Conservation (phyloP, 306 rosid species). For the Vigna nakashimae region DNA sequence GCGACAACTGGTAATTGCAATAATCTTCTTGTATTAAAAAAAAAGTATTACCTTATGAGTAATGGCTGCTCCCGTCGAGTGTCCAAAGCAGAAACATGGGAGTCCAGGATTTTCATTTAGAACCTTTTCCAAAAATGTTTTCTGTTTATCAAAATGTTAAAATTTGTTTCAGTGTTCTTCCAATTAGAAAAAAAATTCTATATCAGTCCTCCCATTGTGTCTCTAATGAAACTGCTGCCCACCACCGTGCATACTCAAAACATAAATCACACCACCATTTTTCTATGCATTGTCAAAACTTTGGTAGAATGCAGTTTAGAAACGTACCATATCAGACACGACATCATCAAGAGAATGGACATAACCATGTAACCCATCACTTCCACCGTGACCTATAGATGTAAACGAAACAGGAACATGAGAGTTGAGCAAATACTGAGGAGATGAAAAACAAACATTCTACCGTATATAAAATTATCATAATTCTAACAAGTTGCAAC, state of each 20-base stretch:
- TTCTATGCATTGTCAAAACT: background rate
- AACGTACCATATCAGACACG: slow-evolving; percentile 76
- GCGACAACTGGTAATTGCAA: background rate
- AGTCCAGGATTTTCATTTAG: slow-evolving; percentile 68
- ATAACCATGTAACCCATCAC: slow-evolving; percentile 86
- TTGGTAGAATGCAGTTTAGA: background rate
- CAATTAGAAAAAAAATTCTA: background rate
- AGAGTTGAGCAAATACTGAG: slow-evolving; percentile 14
- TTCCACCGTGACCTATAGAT: slow-evolving; percentile 85
- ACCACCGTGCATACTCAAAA: background rate
- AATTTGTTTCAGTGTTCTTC: slow-evolving; percentile 14
- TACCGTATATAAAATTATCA: background rate
- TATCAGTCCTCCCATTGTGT: background rate
- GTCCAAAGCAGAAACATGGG: slow-evolving; percentile 84
- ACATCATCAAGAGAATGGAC: slow-evolving; percentile 87
- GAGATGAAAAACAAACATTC: background rate
- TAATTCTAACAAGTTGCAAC: background rate
- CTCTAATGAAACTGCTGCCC: background rate
- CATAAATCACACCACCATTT: slow-evolving; percentile 7
- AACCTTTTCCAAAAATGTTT: slow-evolving; percentile 65
- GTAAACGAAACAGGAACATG: slow-evolving; percentile 17
- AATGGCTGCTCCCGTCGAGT: slow-evolving; percentile 89
- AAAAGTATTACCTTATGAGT: slow-evolving; percentile 64
- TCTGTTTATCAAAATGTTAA: slow-evolving; percentile 52
- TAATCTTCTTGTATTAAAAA: background rate